Base-by-base conservation (phyloP, 1,284 basidiomycete species). In the Ceratobasidium sp. region DNA sequence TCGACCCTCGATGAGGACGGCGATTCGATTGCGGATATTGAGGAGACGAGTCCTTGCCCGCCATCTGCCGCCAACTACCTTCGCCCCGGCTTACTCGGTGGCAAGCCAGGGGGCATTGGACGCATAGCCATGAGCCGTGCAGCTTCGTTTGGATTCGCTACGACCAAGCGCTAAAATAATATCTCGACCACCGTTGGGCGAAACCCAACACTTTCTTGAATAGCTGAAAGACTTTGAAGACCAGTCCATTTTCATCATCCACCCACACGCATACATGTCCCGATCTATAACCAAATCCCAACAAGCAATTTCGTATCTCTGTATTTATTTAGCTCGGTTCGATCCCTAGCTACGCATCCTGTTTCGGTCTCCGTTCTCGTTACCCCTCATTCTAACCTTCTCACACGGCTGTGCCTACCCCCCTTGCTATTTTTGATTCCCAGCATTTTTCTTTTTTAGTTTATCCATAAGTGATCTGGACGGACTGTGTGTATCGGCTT, bases 1-100 rank as follows among this genome's bases (percentile, higher is more conserved):
- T 85, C 84, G 61, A 88, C 90, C 3, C 84, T 93, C 6, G 81
- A 84, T 8, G 92, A 93, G 79, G 89, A 90, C 75, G 83, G 82
- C 23, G 88, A 88, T 36, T 75, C 75, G 75, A 82, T 81, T 45
- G 32, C 32, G 18, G 39, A 57, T n/a, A n/a, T 36, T 1, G 64
- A 39, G 14, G 64, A 55, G 14, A 36, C 34, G 3, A 67, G 64
- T 23, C 64, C 64, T 16, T 67, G 64, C 23, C 64, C 64, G 21
- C 64, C 64, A 14, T 55, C 64, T 23, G 50, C 64, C 3, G 64
- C 64, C 12, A 67, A 67, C 50, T 67, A 67, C 28, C 64, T 67
- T 1, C 30, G 64, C 3, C 30, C 30, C 18, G 34, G 53, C 28
- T 6, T 36, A 30, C 50, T 67, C 18, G 64, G 48, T 18, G 64